A percentile compares a stretch with the other conserved stretches of the same genome.
These are phyloP conservation scores for Fusarium sp. DNA, from an alignment of 2,329 filamentous ascomycete genomes.

Conservation along the genomic window DNA sequence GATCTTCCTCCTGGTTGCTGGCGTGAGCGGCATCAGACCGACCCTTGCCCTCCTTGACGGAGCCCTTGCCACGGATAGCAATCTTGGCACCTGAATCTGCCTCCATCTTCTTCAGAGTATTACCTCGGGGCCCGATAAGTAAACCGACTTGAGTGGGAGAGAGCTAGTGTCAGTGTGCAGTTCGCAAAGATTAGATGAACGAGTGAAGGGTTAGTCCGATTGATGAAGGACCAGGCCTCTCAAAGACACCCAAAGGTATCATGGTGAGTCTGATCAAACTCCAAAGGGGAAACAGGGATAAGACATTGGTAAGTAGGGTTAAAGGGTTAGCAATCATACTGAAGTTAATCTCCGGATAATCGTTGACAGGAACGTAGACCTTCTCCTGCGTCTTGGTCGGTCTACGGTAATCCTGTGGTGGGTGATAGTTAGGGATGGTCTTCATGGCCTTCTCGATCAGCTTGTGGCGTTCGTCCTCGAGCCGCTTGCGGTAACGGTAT, in stretches of 20 bases:
- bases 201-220: slow-evolving; percentile 43
- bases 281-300: slow-evolving; percentile 54
- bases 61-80: slow-evolving; percentile 98
- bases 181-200: slow-evolving; percentile 51
- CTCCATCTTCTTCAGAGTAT: slow-evolving; percentile 99
- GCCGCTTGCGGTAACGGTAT: slow-evolving; percentile 96
- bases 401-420: slow-evolving; percentile 96
- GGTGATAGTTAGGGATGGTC: slow-evolving; percentile 99
- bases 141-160: slow-evolving; percentile 94
- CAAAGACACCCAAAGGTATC: slow-evolving; percentile 47
- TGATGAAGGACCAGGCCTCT: slow-evolving; percentile 50
- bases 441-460: slow-evolving; percentile 99
- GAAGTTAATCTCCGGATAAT: slow-evolving; percentile 99
- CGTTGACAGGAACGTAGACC: slow-evolving; percentile 99
- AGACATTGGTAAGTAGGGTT: slow-evolving; percentile 73
- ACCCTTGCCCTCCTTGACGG: slow-evolving; percentile 99
- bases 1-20: slow-evolving; percentile 99
- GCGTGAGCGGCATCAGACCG: slow-evolving; percentile 98
- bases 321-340: slow-evolving; percentile 99
- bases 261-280: slow-evolving; percentile 58
- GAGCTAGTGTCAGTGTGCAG: slow-evolving; percentile 91
- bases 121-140: slow-evolving; percentile 99
- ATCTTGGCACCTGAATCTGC: slow-evolving; percentile 97
- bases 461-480: slow-evolving; percentile 99
- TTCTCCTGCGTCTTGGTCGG: slow-evolving; percentile 99